These are phyloP conservation scores for Leccinum fibrillosum DNA, from an alignment of 768 basidiomycete species.

Conservation along the genomic window DNA sequence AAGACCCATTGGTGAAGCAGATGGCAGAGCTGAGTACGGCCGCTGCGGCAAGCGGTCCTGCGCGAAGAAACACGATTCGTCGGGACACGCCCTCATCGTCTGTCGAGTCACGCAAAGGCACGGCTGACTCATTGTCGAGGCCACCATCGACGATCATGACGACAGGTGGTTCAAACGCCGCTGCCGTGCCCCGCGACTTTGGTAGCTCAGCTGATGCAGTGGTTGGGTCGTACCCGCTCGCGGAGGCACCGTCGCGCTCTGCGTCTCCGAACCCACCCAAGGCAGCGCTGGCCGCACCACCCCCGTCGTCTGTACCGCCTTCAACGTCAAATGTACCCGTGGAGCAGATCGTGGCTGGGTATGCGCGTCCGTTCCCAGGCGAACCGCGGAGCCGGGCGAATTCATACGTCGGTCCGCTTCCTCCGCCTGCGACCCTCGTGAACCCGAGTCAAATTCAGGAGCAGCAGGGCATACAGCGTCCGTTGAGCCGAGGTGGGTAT, in stretches of 20 bases:
- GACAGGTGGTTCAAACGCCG: background rate
- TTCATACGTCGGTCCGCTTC: conserved; percentile 38
- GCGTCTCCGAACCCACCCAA: conserved; percentile 70
- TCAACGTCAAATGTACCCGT: conserved; percentile 47
- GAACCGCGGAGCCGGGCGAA: conserved; percentile 62
- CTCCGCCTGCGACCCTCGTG: conserved; percentile 10
- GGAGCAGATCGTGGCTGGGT: conserved; percentile 70
- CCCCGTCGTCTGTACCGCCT: conserved; percentile 48
- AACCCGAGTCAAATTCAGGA: conserved; percentile 23
- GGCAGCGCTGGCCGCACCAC: conserved; percentile 76
- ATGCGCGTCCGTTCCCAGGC: conserved; percentile 85
- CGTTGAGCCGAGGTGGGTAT: conserved; percentile 63
- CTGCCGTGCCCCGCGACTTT: conserved; percentile 50
- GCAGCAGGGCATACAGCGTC: conserved; percentile 43
- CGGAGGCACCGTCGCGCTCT: conserved; percentile 54
- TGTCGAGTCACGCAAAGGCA: conserved; percentile 24
- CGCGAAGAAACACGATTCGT: conserved; percentile 24
- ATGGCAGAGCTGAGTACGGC: conserved; percentile 51
- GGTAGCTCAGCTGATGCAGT: conserved; percentile 72
- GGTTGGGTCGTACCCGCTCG: conserved; percentile 71
- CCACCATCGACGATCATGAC: conserved; percentile 25
- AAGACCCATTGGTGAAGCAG: conserved; percentile 65
- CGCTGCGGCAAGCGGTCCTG: conserved; percentile 17
- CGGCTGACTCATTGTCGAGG: conserved; percentile 22
- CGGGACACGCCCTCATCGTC: conserved; percentile 22